These are phyloP conservation scores for Podaxis rugospora DNA, from an alignment of 768 basidiomycete species.

Conservation along the genomic window DNA sequence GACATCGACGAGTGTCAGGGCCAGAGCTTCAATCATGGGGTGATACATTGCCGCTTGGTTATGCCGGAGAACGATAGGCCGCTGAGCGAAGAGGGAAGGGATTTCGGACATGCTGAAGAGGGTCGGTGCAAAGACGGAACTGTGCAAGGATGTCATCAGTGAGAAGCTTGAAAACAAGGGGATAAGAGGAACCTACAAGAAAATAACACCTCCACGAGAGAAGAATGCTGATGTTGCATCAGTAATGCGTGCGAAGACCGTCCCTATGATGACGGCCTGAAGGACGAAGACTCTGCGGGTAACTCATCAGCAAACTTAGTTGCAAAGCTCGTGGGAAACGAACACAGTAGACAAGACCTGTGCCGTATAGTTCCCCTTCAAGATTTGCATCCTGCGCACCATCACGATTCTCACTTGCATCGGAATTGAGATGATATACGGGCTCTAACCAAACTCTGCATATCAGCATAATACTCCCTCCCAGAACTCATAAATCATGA, in stretches of 20 bases:
- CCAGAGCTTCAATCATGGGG: constrained; percentile 35
- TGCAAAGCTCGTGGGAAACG: not conserved
- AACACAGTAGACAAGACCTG: constrained; percentile 26
- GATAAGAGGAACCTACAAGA: constrained; percentile 44
- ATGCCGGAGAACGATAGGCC: constrained; percentile 57
- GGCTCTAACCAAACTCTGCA: constrained; percentile 17
- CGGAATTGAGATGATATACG: constrained; percentile 35
- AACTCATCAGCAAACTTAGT: constrained; percentile 20
- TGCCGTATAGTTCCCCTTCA: constrained; percentile 28
- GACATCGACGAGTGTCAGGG: constrained; percentile 57
- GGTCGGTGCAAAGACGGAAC: constrained; percentile 55
- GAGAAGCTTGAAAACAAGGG: not conserved
- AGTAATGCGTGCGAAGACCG: constrained; percentile 53
- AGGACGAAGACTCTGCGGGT: constrained; percentile 29
- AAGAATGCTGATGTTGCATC: constrained; percentile 56
- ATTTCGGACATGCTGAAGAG: constrained; percentile 66
- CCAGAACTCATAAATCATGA: not conserved
- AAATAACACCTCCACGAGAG: constrained; percentile 68
- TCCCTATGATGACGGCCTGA: constrained; percentile 44
- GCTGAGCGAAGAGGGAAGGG: constrained; percentile 55
- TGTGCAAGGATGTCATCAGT: constrained; percentile 21
- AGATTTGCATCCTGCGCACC: constrained; percentile 36
- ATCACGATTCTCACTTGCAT: constrained; percentile 43
- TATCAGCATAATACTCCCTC: not conserved
- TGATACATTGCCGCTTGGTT: constrained; percentile 56